Evolutionary conservation across 805 yeast genomes (phyloP).

Genomic region (Candida andamanensis): DNA sequence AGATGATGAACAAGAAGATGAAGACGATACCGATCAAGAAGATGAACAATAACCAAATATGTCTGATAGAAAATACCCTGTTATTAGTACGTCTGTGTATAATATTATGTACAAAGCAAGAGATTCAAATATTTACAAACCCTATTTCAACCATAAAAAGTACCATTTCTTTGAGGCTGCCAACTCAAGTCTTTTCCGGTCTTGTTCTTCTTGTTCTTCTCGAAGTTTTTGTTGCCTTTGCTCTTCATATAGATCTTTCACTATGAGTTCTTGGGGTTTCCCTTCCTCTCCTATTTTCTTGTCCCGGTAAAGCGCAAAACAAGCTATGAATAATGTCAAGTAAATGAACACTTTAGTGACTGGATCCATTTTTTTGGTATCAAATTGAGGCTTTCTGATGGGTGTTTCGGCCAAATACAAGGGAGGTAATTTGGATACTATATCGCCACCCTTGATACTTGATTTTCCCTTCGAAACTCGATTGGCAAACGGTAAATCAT

Average conservation of each 20-base stretch:
- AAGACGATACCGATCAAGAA: conserved; percentile 15
- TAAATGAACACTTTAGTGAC: conserved; percentile 51
- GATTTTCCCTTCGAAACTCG: conserved; percentile 1
- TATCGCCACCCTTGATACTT: conserved; percentile 26
- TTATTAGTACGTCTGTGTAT: conserved; percentile 1
- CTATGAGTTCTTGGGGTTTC: conserved; percentile 33
- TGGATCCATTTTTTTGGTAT: conserved; percentile 51
- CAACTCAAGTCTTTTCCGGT: conserved; percentile 5
- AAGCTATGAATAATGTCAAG: conserved; percentile 40
- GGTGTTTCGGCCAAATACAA: conserved; percentile 41
- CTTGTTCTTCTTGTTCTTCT: conserved; percentile 13
- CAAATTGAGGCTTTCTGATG: conserved; percentile 41
- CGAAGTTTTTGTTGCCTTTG: conserved; percentile 19
- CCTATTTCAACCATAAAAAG: conserved; percentile 43
- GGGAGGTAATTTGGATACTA: conserved; percentile 27
- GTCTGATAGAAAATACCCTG: neutral
- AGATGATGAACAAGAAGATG: conserved; percentile 46
- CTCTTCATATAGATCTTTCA: conserved; percentile 34
- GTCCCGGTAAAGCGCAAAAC: conserved; percentile 54
- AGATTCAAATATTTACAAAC: neutral
- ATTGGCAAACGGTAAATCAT: conserved; percentile 53
- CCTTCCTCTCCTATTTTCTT: conserved; percentile 43
- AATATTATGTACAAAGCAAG: neutral
- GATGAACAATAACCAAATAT: neutral
- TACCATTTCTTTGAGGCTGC: conserved; percentile 38